A percentile compares a stretch with the other conserved stretches of the same genome.
phyloP scores from a whole-genome alignment of 1,139 yeast genomes.

The Kurtzmaniella natalensis region DNA sequence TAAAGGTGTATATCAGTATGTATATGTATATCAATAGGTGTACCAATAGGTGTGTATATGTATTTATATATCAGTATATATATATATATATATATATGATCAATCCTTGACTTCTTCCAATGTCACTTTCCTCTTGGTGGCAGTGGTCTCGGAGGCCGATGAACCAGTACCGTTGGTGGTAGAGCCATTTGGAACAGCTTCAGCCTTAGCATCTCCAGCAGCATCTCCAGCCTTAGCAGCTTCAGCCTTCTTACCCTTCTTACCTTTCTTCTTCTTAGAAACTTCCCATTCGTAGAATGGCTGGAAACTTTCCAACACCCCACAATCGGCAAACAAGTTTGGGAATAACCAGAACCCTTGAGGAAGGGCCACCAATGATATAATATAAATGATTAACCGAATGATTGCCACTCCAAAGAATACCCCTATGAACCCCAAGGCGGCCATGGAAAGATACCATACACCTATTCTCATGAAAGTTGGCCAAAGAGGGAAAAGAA shows the following conservation, averaged over 20 bases:
- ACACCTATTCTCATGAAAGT: constrained; percentile 81
- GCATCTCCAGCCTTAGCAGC: constrained; percentile 6
- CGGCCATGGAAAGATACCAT: constrained; percentile 81
- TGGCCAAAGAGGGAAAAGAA: constrained; percentile 97
- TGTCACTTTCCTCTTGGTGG: constrained; percentile 27
- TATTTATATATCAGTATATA: no score
- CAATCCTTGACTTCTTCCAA: constrained; percentile 50
- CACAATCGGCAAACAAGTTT: constrained; percentile 91
- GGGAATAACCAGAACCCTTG: constrained; percentile 95
- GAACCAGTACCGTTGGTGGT: constrained; percentile 13
- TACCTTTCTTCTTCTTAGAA: constrained; percentile 27
- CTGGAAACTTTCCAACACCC: constrained; percentile 84
- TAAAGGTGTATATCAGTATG: no score
- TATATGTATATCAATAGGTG: no score
- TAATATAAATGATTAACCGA: constrained; percentile 65
- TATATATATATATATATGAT: no score
- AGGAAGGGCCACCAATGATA: constrained; percentile 55
- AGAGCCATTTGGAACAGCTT: constrained; percentile 6
- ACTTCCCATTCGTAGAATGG: constrained; percentile 90
- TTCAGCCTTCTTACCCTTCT: constrained; percentile 16
- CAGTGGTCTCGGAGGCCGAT: constrained; percentile 10
- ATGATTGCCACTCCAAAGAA: constrained; percentile 78
- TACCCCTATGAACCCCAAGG: constrained; percentile 68
- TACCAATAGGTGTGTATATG: no score
- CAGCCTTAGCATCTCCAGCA: constrained; percentile 5